Base-by-base conservation (phyloP, 768 basidiomycete genomes). In the Tephrocybe sp. region DNA sequence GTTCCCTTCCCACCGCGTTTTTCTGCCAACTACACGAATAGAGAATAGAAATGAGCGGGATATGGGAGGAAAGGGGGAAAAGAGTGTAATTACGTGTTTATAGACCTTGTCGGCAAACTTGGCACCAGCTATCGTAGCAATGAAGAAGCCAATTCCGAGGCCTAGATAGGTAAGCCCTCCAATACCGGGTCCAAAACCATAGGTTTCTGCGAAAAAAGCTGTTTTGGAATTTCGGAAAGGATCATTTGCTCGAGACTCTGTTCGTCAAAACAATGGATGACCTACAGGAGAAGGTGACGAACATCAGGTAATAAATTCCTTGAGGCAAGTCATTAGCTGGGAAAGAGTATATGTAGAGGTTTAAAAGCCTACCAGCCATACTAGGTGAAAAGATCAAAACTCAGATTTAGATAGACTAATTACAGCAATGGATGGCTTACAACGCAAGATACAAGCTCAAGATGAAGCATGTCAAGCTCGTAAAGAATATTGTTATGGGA, bases 241-340 rank as follows among this genome's bases (percentile, higher is more conserved):
- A 16, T 10, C 8, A 42, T 30, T 16, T 36, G 29, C n/a, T n/a
- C 12, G 21, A 19, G 12, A n/a, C 24, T 18, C 6, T 29, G 33
- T 15, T 33, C 3, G 19, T 33, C 3, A 11, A 4, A 1, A 42
- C 1, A n/a, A 12, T n/a, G 7, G 13, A n/a, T 2, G 12, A 65
- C 72, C 21, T 61, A 79, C 82, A 56, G 1, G 83, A 76, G 64
- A 88, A 86, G 2, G 85, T 86, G 1, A 83, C 68, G 56, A 85
- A 83, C 75, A 84, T 80, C 33, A 88, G 69, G 68, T 87, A 89
- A 64, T 81, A 86, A 50, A 86, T 84, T 25, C 83, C 69, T 61
- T 37, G 12, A 18, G 38, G n/a, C 18, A 7, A 21, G 8, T 21
- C 7, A 19, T 12, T 22, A 13, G 15, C n/a, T 13, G 11, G n/a